Percentiles rank a stretch among this genome's conserved stretches.
These are phyloP conservation scores for Thermothielavioides terrestris DNA, from an alignment of 495 filamentous ascomycete species.

Conservation along the genomic window DNA sequence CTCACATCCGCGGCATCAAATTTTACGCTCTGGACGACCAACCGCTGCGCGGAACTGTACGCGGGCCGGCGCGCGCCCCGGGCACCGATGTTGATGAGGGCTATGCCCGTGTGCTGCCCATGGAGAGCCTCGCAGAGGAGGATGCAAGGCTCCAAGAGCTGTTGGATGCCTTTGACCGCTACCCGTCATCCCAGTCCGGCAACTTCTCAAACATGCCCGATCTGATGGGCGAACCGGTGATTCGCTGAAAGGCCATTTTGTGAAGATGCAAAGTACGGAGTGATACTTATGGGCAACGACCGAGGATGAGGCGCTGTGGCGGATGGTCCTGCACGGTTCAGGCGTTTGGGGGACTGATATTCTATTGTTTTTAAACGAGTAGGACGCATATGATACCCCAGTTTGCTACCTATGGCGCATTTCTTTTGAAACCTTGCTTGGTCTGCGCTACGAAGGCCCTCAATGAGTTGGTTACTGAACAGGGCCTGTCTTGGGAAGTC, in stretches of 20 bases:
- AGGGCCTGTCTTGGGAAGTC: background rate
- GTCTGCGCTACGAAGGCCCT: background rate
- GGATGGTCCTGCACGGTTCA: background rate
- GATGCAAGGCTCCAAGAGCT: slow-evolving; percentile 26
- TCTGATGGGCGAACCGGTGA: slow-evolving; percentile 39
- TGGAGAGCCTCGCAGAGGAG: slow-evolving; percentile 11
- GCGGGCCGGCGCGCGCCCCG: slow-evolving; percentile 4
- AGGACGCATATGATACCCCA: slow-evolving; percentile 1
- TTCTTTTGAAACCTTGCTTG: background rate
- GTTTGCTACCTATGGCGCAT: background rate
- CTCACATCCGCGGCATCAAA: slow-evolving; percentile 88
- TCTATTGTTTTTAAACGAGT: background rate
- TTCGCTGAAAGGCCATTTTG: slow-evolving; percentile 26
- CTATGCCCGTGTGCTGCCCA: slow-evolving; percentile 18
- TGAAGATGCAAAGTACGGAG: too few relatives aligned
- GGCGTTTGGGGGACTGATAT: background rate
- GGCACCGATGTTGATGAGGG: slow-evolving; percentile 2
- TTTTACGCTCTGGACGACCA: slow-evolving; percentile 69
- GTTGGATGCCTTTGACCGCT: slow-evolving; percentile 14
- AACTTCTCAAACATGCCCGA: slow-evolving; percentile 28
- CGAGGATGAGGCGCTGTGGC: background rate
- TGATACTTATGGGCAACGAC: background rate
- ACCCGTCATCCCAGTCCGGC: slow-evolving; percentile 11
- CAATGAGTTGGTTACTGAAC: background rate
- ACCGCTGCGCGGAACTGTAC: slow-evolving; percentile 8